Percentiles rank a stretch among this genome's conserved stretches.
These are phyloP conservation scores for Bifiguratus adelaidae DNA, from an alignment of 192 early-diverging fungal species.

Conservation along the genomic window DNA sequence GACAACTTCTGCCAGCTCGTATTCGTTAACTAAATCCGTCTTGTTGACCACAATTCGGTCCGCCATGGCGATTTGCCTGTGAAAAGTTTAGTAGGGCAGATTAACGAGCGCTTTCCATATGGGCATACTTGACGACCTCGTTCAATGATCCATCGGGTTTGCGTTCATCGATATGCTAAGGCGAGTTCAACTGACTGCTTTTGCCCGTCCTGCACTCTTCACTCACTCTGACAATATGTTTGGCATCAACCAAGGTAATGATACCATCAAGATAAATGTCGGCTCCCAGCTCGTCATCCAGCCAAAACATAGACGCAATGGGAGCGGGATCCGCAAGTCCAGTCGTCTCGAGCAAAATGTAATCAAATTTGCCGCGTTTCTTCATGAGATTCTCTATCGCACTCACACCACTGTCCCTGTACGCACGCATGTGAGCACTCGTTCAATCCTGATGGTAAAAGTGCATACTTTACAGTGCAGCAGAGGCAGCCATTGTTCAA, in stretches of 20 bases:
- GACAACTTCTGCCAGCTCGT: constrained; percentile 19
- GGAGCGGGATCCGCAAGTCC: constrained; percentile 59
- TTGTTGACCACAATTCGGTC: constrained; percentile 68
- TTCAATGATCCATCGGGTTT: constrained; percentile 41
- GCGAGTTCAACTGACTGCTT: not conserved
- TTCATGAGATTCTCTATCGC: constrained; percentile 92
- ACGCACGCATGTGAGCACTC: not conserved
- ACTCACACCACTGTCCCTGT: constrained; percentile 84
- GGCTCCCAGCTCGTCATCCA: constrained; percentile 87
- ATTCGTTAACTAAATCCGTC: constrained; percentile 39
- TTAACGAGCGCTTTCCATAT: not conserved
- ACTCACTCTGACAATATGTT: constrained; percentile 16
- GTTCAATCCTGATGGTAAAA: no score
- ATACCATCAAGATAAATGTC: constrained; percentile 89
- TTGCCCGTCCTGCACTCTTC: not conserved
- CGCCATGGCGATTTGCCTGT: constrained; percentile 57
- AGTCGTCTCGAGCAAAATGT: constrained; percentile 91
- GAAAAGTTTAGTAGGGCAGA: not conserved
- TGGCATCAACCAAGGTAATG: constrained; percentile 55
- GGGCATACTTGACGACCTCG: constrained; percentile 46
- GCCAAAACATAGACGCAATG: constrained; percentile 95
- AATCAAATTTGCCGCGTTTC: constrained; percentile 88
- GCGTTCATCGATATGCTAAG: constrained; percentile 32
- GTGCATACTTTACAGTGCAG: constrained; percentile 88
- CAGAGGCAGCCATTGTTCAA: constrained; percentile 96